Base-by-base conservation (phyloP, 1,284 basidiomycete genomes). In the Anthracocystis panici-leucophaei region DNA sequence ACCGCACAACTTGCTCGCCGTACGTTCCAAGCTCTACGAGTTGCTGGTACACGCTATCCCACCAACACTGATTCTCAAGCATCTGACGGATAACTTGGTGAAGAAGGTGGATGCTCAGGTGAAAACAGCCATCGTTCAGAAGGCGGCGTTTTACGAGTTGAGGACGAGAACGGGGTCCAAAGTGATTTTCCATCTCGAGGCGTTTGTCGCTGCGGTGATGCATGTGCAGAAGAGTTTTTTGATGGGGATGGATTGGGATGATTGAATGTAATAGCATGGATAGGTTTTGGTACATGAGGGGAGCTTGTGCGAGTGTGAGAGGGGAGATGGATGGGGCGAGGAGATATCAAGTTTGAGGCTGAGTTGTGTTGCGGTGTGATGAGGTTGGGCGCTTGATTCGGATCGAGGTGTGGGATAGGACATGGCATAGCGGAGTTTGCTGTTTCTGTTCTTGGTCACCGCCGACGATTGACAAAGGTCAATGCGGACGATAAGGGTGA, bases 1-100 rank as follows among this genome's bases (percentile, higher is more conserved):
- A n/a, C 94, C 97, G 14, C 90, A 92, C 65, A 90, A 91, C 60
- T 90, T 99, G 54, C 92, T 98, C 88, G 93, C 94, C 82, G 92
- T 98, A 11, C 90, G 97, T 59, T 89, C 90, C 40, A 97, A 96
- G 87, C 89, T 98, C 56, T 99, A 99, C 85, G 97, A 99, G 86
- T 88, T 99, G 51, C 88, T 99, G 65, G 94, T 93, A 67, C 97
- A 99, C 84, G 98, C 96, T 85, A 97, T 99, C 85, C 97, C 97
- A n/a, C 92, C 97, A 2, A 92, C 92, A 0, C 64, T 83, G 35
- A 81, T 84, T 38, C 67, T 85, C 57, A 82, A 84, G 63, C 79
- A 80, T 29, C 55, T 85, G 18, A 92, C 94, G 11, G 93, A 94
- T 61, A 89, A 91, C 14, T 88, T 99, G 14, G 91, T 96, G 18